phyloP scores from a whole-genome alignment of 768 basidiomycete genomes.

The Artomyces pyxidatus region DNA sequence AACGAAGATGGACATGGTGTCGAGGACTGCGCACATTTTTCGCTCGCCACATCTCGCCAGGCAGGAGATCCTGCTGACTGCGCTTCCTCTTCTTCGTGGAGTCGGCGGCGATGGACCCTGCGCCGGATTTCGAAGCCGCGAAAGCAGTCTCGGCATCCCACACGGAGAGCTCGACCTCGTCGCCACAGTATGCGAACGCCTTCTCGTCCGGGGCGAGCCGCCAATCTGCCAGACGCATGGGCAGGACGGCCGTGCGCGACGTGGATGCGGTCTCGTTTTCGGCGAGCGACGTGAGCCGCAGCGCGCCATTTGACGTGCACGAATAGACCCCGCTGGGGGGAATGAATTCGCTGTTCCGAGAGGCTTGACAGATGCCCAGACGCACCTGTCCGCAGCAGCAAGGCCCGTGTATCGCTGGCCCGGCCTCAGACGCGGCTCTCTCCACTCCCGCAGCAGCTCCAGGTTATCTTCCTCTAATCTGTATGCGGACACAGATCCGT shows the following conservation, averaged over 20 bases:
- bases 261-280: slow-evolving; percentile 13
- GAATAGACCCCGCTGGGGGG: slow-evolving; percentile 44
- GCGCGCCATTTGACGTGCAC: slow-evolving; percentile 70
- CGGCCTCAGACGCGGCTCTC: slow-evolving; percentile 47
- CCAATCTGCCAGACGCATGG: slow-evolving; percentile 66
- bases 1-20: background rate
- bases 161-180: slow-evolving; percentile 78
- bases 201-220: slow-evolving; percentile 40
- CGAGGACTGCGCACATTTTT: slow-evolving; percentile 49
- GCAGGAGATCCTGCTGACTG: slow-evolving; percentile 46
- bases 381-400: slow-evolving; percentile 40
- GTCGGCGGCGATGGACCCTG: slow-evolving; percentile 13
- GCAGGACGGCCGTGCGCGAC: slow-evolving; percentile 38
- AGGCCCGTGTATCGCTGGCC: slow-evolving; percentile 59
- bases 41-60: slow-evolving; percentile 78
- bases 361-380: slow-evolving; percentile 2
- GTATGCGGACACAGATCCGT: slow-evolving; percentile 45
- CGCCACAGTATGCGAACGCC: slow-evolving; percentile 74
- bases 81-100: slow-evolving; percentile 46
- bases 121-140: slow-evolving; percentile 17
- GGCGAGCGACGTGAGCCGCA: slow-evolving; percentile 38
- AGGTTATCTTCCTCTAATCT: slow-evolving; percentile 33
- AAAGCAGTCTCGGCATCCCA: slow-evolving; percentile 67
- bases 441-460: slow-evolving; percentile 44
- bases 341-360: background rate